phyloP scores from a whole-genome alignment of 2,329 filamentous ascomycete genomes.

The Bipolaris oryzae region DNA sequence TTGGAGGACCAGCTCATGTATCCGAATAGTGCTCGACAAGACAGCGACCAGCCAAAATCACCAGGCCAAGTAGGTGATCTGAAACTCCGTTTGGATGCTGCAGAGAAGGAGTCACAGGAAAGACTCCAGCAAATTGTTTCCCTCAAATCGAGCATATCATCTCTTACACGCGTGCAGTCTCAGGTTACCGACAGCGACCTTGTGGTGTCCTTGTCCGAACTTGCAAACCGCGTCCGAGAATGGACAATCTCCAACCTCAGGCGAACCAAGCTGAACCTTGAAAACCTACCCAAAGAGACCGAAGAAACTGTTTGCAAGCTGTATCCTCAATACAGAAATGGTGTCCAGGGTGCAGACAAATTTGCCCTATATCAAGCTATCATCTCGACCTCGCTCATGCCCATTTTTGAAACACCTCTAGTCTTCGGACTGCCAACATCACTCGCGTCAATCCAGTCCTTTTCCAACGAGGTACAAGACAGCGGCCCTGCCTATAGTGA shows the following conservation, averaged over 20 bases:
- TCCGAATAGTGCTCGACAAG: constrained; percentile 22
- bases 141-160: constrained; percentile 74
- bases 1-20: constrained; percentile 34
- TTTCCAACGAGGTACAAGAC: constrained; percentile 28
- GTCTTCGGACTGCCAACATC: constrained; percentile 34
- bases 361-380: constrained; percentile 43
- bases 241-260: constrained; percentile 75
- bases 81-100: constrained; percentile 36
- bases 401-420: constrained; percentile 35
- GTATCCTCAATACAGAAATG: constrained; percentile 19
- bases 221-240: constrained; percentile 73
- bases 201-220: constrained; percentile 63
- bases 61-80: constrained; percentile 37
- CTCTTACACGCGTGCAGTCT: constrained; percentile 65
- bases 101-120: constrained; percentile 63
- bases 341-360: constrained; percentile 26
- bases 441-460: constrained; percentile 22
- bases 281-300: constrained; percentile 25
- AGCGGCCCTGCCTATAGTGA: constrained; percentile 28
- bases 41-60: constrained; percentile 1
- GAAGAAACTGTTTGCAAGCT: constrained; percentile 24
- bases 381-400: constrained; percentile 33
- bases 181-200: constrained; percentile 71
- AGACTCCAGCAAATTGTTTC: constrained; percentile 67
- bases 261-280: constrained; percentile 59